A percentile compares a stretch with the other conserved stretches of the same genome.
These are phyloP conservation scores for Paramecium primaurelia DNA, from an alignment of 73 alveolate genomes.

Conservation along the genomic window DNA sequence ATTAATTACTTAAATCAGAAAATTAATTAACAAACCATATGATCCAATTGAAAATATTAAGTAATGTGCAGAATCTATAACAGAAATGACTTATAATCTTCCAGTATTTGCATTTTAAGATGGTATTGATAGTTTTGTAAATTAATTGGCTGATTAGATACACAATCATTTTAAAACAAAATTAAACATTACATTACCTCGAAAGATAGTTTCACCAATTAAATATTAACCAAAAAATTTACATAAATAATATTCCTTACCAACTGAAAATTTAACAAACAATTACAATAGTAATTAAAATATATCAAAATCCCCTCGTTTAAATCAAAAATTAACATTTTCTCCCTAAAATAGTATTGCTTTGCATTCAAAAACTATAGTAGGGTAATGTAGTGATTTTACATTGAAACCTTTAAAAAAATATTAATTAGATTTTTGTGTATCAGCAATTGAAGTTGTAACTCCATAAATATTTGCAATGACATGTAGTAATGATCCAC, in stretches of 20 bases:
- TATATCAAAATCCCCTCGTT: background rate
- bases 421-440: conserved; percentile 35
- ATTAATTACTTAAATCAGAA: background rate
- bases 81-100: conserved; percentile 34
- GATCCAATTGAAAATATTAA: conserved; percentile 12
- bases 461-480: background rate
- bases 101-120: conserved; percentile 47
- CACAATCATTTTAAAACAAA: background rate
- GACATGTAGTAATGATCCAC: conserved; percentile 43
- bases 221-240: background rate
- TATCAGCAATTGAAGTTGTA: conserved; percentile 29
- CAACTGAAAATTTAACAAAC: background rate
- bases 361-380: background rate
- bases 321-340: background rate
- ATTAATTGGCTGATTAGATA: background rate
- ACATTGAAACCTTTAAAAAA: conserved; percentile 25
- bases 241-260: background rate
- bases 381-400: conserved; percentile 20
- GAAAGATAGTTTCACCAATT: background rate
- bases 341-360: background rate
- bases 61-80: background rate
- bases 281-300: background rate
- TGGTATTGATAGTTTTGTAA: background rate
- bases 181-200: background rate
- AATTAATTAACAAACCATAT: background rate